These are phyloP conservation scores for Houttuynia cordata DNA, from an alignment of 164 flowering plant species.

Conservation along the genomic window DNA sequence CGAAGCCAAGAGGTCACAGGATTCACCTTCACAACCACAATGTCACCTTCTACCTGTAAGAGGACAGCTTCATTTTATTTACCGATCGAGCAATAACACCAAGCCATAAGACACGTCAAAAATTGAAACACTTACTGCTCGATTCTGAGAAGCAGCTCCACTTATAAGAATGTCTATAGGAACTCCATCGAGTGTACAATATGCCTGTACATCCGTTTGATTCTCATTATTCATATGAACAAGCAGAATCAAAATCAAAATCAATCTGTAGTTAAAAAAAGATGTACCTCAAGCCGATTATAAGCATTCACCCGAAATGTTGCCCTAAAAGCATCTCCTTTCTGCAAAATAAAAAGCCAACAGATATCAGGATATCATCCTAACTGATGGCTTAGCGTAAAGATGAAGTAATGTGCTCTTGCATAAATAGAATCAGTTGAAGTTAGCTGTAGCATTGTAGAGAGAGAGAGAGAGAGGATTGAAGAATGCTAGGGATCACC, in stretches of 20 bases:
- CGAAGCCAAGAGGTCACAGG: slow-evolving; percentile 55
- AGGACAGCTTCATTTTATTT: slow-evolving; percentile 2
- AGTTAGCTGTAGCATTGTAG: no score
- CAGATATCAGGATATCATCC: no score
- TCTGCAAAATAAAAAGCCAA: slow-evolving; percentile 33
- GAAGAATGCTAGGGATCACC: no score
- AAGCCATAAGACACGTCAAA: not conserved
- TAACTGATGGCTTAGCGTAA: no score
- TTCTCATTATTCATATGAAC: not conserved
- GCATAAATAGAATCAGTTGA: no score
- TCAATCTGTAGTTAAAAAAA: not conserved
- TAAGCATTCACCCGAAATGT: slow-evolving; percentile 77
- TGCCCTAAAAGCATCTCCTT: slow-evolving; percentile 58
- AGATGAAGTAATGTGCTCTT: no score
- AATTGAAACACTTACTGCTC: slow-evolving; percentile 63
- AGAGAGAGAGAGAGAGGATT: no score
- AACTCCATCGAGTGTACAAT: slow-evolving; percentile 83
- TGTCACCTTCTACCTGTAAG: slow-evolving; percentile 80
- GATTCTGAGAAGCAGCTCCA: slow-evolving; percentile 66
- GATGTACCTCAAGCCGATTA: slow-evolving; percentile 67
- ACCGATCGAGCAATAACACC: not conserved
- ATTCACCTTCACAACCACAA: slow-evolving; percentile 66
- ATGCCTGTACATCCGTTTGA: slow-evolving; percentile 41
- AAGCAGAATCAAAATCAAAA: not conserved
- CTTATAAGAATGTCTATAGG: slow-evolving; percentile 67